Evolutionary conservation across 2,329 filamentous ascomycete genomes (phyloP).

Genomic region (Ampelomyces quisqualis): DNA sequence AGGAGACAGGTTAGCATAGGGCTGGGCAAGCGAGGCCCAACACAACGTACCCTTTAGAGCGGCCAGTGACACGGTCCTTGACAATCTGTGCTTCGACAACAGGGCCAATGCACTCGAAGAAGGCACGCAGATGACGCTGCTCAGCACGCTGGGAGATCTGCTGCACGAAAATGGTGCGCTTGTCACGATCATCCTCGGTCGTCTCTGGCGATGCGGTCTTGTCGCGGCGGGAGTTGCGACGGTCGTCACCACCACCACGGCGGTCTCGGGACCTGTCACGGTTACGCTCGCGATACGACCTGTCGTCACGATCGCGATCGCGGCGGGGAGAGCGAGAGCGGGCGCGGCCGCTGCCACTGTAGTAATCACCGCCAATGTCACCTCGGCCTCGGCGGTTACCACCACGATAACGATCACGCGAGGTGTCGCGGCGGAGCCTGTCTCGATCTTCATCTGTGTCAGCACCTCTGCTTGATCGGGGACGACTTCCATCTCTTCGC

Average conservation of each 20-base stretch:
- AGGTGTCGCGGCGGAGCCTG: slow-evolving; percentile 30
- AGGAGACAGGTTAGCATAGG: slow-evolving; percentile 42
- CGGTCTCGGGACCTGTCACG: slow-evolving; percentile 55
- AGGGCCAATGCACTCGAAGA: slow-evolving; percentile 92
- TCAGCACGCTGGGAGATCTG: slow-evolving; percentile 92
- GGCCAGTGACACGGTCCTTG: slow-evolving; percentile 92
- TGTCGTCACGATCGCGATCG: slow-evolving; percentile 40
- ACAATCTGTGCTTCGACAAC: slow-evolving; percentile 99
- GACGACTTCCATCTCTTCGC: slow-evolving; percentile 34
- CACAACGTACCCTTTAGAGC: slow-evolving; percentile 84
- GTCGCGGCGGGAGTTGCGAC: slow-evolving; percentile 41
- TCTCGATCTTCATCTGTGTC: slow-evolving; percentile 44
- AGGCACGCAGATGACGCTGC: slow-evolving; percentile 87
- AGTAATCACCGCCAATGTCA: slow-evolving; percentile 42
- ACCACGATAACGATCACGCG: slow-evolving; percentile 33
- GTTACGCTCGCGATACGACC: slow-evolving; percentile 47
- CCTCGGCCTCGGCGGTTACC: slow-evolving; percentile 30
- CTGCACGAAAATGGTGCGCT: slow-evolving; percentile 96
- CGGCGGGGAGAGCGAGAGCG: slow-evolving; percentile 44
- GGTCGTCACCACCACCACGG: slow-evolving; percentile 50
- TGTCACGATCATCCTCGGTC: slow-evolving; percentile 94
- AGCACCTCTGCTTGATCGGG: slow-evolving; percentile 38
- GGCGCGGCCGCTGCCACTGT: slow-evolving; percentile 40
- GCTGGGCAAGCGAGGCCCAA: background rate
- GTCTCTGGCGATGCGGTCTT: slow-evolving; percentile 66